These are phyloP conservation scores for Coniochaeta pulveracea DNA, from an alignment of 2,329 filamentous ascomycete genomes.

Conservation along the genomic window DNA sequence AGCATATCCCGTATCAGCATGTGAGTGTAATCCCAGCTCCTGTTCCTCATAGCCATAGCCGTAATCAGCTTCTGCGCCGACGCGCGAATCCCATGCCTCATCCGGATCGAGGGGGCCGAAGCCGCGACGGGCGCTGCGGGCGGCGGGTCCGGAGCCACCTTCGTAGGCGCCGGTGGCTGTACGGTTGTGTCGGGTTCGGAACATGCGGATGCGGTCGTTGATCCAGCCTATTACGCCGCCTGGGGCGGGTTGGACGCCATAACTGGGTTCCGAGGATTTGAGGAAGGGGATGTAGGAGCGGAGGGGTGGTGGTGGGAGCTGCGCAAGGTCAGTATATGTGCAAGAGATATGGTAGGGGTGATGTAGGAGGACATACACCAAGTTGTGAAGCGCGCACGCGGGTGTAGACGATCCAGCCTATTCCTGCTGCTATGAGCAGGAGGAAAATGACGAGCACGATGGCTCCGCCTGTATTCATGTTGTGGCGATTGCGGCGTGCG, in stretches of 20 bases:
- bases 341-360: constrained; percentile 2
- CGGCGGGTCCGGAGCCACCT: constrained; percentile 27
- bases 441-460: constrained; percentile 65
- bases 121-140: constrained; percentile 34
- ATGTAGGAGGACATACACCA: constrained; percentile 39
- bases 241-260: constrained; percentile 40
- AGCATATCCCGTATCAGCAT: constrained; percentile 23
- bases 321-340: constrained; percentile 4
- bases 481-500: constrained; percentile 8
- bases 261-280: constrained; percentile 33
- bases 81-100: constrained; percentile 74
- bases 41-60: constrained; percentile 60
- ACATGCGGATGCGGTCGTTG: constrained; percentile 48
- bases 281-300: constrained; percentile 66
- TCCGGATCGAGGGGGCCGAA: constrained; percentile 68
- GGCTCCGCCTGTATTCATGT: constrained; percentile 50
- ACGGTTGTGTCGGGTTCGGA: constrained; percentile 52
- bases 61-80: constrained; percentile 63
- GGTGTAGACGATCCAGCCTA: constrained; percentile 60
- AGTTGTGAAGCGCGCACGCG: constrained; percentile 62
- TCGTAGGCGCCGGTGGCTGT: constrained; percentile 65
- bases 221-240: constrained; percentile 64
- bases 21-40: constrained; percentile 46
- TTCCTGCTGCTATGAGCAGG: constrained; percentile 41
- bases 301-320: constrained; percentile 60